Percentiles rank a stretch among this genome's conserved stretches.
phyloP scores from a whole-genome alignment of 1,284 basidiomycete genomes.

The Sporisorium exsertum region DNA sequence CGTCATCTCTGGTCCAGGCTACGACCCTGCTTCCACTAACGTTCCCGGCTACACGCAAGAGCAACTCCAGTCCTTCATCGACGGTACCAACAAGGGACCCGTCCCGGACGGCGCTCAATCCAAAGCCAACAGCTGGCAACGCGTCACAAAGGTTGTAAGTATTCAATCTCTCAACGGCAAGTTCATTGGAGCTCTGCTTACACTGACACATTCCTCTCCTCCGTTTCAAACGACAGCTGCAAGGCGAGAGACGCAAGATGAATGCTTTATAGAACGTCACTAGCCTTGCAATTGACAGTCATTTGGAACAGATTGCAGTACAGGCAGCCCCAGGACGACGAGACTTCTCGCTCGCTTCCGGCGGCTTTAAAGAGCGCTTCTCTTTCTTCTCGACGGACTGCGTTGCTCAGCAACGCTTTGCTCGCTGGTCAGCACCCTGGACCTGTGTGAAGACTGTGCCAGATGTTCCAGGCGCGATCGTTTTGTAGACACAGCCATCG shows the following conservation, averaged over 20 bases:
- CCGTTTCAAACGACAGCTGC: constrained; percentile 30
- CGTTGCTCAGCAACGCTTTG: neutral
- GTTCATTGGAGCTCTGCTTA: neutral
- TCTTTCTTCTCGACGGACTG: neutral
- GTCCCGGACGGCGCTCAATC: constrained; percentile 49
- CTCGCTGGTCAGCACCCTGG: neutral
- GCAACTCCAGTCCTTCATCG: constrained; percentile 52
- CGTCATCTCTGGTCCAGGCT: constrained; percentile 59
- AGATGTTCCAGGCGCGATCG: neutral
- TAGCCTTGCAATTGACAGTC: neutral
- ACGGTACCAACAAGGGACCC: constrained; percentile 35
- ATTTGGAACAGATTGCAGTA: neutral
- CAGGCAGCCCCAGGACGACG: neutral
- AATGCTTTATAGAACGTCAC: constrained; percentile 12
- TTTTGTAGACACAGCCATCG: neutral
- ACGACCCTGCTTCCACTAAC: constrained; percentile 58
- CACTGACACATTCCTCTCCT: neutral
- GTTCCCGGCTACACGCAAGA: constrained; percentile 54
- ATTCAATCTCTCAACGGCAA: neutral
- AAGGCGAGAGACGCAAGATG: constrained; percentile 61
- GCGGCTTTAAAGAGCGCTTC: neutral
- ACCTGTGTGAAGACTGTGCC: too few relatives aligned
- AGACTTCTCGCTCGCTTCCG: neutral
- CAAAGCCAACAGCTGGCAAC: constrained; percentile 61
- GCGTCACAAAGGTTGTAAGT: constrained; percentile 65